Evolutionary conservation across 306 rosid species (phyloP).

Genomic region (Albizia julibrissin): DNA sequence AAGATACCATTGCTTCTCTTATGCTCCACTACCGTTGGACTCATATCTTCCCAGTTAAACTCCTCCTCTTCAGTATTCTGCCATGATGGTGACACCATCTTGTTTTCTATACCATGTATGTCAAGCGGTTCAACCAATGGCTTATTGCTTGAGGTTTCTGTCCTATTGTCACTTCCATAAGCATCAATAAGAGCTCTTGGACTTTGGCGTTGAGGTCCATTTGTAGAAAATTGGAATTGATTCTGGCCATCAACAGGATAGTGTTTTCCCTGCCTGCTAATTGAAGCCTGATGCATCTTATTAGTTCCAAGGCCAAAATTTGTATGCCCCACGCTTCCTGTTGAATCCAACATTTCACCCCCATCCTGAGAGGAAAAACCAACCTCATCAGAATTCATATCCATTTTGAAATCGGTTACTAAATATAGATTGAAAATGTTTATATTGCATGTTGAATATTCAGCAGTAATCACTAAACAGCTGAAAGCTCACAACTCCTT

Average conservation of each 20-base stretch:
- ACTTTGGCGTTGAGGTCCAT: slow-evolving; percentile 72
- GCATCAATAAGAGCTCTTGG: slow-evolving; percentile 95
- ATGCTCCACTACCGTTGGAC: slow-evolving; percentile 70
- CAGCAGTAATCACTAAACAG: slow-evolving; percentile 31
- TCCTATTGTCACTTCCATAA: slow-evolving; percentile 83
- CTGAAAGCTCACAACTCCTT: slow-evolving; percentile 14
- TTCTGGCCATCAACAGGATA: slow-evolving; percentile 59
- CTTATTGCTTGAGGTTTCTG: slow-evolving; percentile 56
- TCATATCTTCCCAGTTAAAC: slow-evolving; percentile 93
- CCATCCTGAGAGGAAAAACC: slow-evolving; percentile 50
- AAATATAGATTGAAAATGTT: slow-evolving; percentile 11
- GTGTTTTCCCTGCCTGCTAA: slow-evolving; percentile 53
- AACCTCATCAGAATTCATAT: slow-evolving; percentile 42
- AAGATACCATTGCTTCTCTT: slow-evolving; percentile 54
- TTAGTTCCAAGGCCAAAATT: slow-evolving; percentile 52
- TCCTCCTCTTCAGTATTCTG: slow-evolving; percentile 97
- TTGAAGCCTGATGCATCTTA: slow-evolving; percentile 46
- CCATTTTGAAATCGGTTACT: slow-evolving; percentile 29
- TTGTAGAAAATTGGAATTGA: slow-evolving; percentile 50
- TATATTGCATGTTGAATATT: slow-evolving; percentile 38
- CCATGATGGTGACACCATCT: slow-evolving; percentile 68
- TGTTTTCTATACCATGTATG: slow-evolving; percentile 60
- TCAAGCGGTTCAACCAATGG: slow-evolving; percentile 54
- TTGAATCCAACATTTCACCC: slow-evolving; percentile 53
- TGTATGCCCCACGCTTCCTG: slow-evolving; percentile 48